These are phyloP conservation scores for Agaricus sinodeliciosus DNA, from an alignment of 768 basidiomycete species.

Conservation along the genomic window DNA sequence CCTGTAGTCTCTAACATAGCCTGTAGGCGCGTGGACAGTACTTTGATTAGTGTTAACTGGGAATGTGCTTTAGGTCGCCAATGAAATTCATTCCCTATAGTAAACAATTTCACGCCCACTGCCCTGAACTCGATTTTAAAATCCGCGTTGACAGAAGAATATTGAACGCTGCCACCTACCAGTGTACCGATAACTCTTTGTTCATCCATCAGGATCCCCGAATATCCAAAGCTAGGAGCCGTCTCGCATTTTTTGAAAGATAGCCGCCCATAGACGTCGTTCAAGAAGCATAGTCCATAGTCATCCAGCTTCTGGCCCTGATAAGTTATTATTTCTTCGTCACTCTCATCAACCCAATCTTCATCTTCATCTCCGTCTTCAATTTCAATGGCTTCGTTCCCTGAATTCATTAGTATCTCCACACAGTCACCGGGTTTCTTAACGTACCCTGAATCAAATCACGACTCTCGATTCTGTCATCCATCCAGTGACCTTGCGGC, in stretches of 20 bases:
- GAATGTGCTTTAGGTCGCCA: too few species aligned
- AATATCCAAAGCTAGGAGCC: constrained; percentile 14
- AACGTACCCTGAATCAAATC: not conserved
- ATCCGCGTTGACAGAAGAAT: not conserved
- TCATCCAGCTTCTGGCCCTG: constrained; percentile 1
- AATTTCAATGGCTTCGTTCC: not conserved
- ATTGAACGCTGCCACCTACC: constrained; percentile 16
- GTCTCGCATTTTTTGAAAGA: constrained; percentile 20
- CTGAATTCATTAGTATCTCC: not conserved
- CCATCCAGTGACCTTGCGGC: not conserved
- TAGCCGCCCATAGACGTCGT: constrained; percentile 12
- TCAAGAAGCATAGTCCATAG: constrained; percentile 9
- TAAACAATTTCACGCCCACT: not conserved
- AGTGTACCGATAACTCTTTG: constrained; percentile 30
- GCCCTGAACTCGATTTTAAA: too few species aligned
- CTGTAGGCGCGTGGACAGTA: too few species aligned
- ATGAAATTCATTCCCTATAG: not conserved
- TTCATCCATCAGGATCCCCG: constrained; percentile 34
- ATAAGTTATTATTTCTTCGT: not conserved
- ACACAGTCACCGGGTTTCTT: too few species aligned
- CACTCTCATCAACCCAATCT: not conserved
- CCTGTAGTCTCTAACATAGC: too few species aligned
- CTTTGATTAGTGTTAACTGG: too few species aligned
- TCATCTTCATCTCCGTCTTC: not conserved
- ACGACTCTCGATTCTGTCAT: not conserved